Evolutionary conservation across 129 eudicot genomes (phyloP).

Genomic region (Solidago caesia): DNA sequence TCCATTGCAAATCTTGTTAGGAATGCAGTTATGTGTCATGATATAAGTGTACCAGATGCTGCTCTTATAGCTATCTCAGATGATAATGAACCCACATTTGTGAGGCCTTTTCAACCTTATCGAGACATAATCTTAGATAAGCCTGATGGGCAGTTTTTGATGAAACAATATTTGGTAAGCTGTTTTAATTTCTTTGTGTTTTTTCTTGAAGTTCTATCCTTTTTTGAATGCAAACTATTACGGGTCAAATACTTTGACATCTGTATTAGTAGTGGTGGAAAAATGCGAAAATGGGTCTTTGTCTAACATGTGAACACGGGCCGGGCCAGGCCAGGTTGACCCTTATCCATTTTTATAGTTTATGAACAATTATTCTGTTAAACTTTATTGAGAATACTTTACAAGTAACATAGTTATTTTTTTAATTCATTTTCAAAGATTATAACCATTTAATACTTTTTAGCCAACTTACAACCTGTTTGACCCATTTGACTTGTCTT

Average conservation of each 20-base stretch:
- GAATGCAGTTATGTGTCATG: constrained; percentile 1
- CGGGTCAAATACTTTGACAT: neutral
- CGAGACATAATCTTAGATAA: constrained; percentile 29
- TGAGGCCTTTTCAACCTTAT: constrained; percentile 14
- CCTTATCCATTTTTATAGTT: neutral
- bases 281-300: neutral
- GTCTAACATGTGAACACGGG: neutral
- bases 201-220: neutral
- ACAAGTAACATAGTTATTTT: neutral
- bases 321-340: neutral
- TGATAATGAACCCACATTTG: constrained; percentile 31
- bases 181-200: neutral
- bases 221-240: neutral
- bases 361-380: neutral
- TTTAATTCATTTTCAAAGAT: neutral
- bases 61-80: neutral
- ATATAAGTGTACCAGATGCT: constrained; percentile 1
- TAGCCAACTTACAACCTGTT: neutral
- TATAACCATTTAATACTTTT: neutral
- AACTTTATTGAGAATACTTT: neutral
- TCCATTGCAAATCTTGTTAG: constrained; percentile 3
- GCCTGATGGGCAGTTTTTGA: constrained; percentile 32
- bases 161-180: constrained; percentile 41
- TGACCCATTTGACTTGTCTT: neutral
- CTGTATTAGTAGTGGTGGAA: neutral